Base-by-base conservation (phyloP, 1,284 basidiomycete species). In the Leccinum subspadiceum region DNA sequence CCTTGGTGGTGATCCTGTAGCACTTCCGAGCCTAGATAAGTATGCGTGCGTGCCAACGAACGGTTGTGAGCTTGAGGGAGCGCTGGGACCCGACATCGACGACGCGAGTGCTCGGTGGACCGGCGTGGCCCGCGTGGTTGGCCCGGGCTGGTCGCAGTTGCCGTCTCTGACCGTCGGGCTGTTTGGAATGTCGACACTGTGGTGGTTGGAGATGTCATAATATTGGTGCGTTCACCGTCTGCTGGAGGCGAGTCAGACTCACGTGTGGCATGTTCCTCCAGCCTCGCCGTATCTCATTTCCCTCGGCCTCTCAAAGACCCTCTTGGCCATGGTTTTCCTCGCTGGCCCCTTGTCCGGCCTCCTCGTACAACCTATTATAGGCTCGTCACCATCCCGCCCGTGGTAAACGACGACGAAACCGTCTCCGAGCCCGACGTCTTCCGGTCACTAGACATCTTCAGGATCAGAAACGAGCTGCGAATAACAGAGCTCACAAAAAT, bases 261-360 rank as follows among this genome's bases (percentile, higher is more conserved):
- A 60, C 57, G 55, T 48, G 35, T 13, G 5, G 17, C 17, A 61
- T 35, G n/a, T 57, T 31, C 35, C 37, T 35, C 3, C 41, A 77
- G 93, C 90, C n/a, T 92, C 94, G 0, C 96, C 96, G 0, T 98
- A 96, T 75, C 82, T 98, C 1, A 81, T 97, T 56, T 92, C 93
- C 0, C 84, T 98, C 0, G 96, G 96, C 4, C 78, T 98, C 15
- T 87, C 89, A 15, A 96, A 96, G 76, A 88, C 92, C 10, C 81
- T 82, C 61, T 94, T 96, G 80, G 90, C 94, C 4, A 81, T 93
- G 29, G 96, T 98, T 15, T 97, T 98, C 77, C 82, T 98, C 35
- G 96, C 96, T 0, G 96, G 95, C 0, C 96, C 96, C 0, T 75
- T 98, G 2, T 92, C 91, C 0, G 96, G 96, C 2, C 82, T 98